Conservation (phyloP, 2,329 filamentous ascomycete species). For the Thelonectria olida region DNA sequence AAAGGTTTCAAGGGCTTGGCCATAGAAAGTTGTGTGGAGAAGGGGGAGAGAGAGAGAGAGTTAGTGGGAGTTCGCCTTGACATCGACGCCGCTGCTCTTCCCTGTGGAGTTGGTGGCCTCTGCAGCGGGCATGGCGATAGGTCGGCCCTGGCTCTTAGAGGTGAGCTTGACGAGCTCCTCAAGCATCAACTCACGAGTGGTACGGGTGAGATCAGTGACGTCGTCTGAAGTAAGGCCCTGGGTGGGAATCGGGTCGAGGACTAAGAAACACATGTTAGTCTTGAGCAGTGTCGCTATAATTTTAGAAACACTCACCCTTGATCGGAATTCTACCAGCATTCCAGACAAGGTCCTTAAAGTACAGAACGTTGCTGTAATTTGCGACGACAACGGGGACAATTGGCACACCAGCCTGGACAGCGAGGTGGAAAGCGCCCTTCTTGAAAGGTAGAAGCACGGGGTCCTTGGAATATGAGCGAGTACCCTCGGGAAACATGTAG, state of each 20-base stretch:
- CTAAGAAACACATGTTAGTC: constrained; percentile 50
- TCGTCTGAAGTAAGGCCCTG: constrained; percentile 76
- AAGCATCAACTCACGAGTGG: constrained; percentile 80
- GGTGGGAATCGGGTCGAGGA: constrained; percentile 84
- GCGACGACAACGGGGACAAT: constrained; percentile 87
- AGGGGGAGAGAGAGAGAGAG: background rate
- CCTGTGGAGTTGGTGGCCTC: constrained; percentile 34
- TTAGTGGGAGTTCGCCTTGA: constrained; percentile 56
- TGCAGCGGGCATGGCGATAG: constrained; percentile 45
- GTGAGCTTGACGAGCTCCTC: constrained; percentile 67
- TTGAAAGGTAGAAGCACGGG: constrained; percentile 93
- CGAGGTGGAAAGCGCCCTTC: constrained; percentile 97
- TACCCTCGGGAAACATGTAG: constrained; percentile 92
- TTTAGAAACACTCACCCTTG: constrained; percentile 65
- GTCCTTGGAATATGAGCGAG: constrained; percentile 85
- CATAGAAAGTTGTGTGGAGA: background rate
- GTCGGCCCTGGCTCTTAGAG: constrained; percentile 57
- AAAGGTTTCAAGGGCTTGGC: background rate
- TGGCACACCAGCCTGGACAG: constrained; percentile 91
- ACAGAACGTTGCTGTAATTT: constrained; percentile 80
- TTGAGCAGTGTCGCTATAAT: background rate
- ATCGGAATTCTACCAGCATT: constrained; percentile 76
- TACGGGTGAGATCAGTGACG: constrained; percentile 76
- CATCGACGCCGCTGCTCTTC: constrained; percentile 44
- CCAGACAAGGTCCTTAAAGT: constrained; percentile 71